phyloP scores from a whole-genome alignment of 202 grass and related monocot genomes.

The Setaria italica region DNA sequence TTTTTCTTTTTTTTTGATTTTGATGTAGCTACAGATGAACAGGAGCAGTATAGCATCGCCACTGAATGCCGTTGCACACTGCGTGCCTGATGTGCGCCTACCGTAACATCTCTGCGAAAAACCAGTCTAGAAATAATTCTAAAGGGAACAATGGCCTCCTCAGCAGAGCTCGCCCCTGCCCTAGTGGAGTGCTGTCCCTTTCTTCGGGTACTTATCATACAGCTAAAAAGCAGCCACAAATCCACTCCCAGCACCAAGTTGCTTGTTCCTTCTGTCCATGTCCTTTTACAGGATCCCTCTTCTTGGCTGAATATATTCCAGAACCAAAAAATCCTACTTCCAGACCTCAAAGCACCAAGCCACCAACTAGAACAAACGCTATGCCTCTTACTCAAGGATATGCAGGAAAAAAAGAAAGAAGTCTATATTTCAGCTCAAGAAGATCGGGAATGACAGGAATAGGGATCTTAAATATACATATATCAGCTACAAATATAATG shows the following conservation, averaged over 20 bases:
- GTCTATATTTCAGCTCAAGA: background rate
- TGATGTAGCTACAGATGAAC: slow-evolving; percentile 40
- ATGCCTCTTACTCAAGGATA: background rate
- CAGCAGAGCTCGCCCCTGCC: background rate
- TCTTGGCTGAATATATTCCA: slow-evolving; percentile 28
- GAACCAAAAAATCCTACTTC: background rate
- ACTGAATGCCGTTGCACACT: slow-evolving; percentile 46
- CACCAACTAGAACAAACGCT: background rate
- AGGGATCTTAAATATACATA: slow-evolving; percentile 39
- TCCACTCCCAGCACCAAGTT: slow-evolving; percentile 41
- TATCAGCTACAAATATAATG: slow-evolving; percentile 57
- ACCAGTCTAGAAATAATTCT: background rate
- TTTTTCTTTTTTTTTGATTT: background rate
- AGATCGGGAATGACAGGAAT: slow-evolving; percentile 6
- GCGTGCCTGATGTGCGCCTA: slow-evolving; percentile 38
- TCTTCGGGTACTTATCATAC: slow-evolving; percentile 56
- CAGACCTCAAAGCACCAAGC: slow-evolving; percentile 17
- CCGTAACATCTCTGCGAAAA: slow-evolving; percentile 34
- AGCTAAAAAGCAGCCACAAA: slow-evolving; percentile 58
- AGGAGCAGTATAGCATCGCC: slow-evolving; percentile 25
- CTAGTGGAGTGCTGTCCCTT: slow-evolving; percentile 39
- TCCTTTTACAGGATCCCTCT: slow-evolving; percentile 15
- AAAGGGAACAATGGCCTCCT: background rate
- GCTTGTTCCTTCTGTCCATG: slow-evolving; percentile 61
- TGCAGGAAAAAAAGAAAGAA: slow-evolving; percentile 15